phyloP scores from a whole-genome alignment of 1,284 basidiomycete genomes.

The Bondarzewia mesenterica region DNA sequence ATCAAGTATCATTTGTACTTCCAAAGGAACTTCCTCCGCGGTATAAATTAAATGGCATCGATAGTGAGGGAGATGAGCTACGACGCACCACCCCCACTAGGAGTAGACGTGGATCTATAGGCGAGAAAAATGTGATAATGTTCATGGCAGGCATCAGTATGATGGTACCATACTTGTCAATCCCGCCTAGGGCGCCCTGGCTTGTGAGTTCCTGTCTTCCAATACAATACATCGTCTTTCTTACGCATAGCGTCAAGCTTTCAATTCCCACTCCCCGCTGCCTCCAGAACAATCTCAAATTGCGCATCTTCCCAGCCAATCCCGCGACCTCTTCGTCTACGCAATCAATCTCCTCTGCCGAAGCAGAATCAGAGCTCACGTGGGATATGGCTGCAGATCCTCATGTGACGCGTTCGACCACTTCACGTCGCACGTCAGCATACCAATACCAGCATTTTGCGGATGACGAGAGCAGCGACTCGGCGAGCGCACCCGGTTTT shows the following conservation, averaged over 20 bases:
- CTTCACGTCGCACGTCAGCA: constrained; percentile 39
- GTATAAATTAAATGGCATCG: constrained; percentile 12
- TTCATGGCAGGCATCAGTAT: constrained; percentile 75
- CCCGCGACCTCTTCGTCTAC: constrained; percentile 47
- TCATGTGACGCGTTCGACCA: constrained; percentile 51
- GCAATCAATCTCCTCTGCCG: constrained; percentile 67
- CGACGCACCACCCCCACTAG: constrained; percentile 23
- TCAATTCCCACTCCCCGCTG: constrained; percentile 70
- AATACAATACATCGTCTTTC: background rate
- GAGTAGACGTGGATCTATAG: constrained; percentile 43
- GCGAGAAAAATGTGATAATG: constrained; percentile 48
- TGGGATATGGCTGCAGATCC: constrained; percentile 78
- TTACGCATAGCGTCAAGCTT: constrained; percentile 34
- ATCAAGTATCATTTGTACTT: constrained; percentile 66
- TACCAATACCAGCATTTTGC: constrained; percentile 62
- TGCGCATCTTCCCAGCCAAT: constrained; percentile 60
- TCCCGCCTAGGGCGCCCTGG: constrained; percentile 62
- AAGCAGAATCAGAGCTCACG: constrained; percentile 44
- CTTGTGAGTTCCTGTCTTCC: constrained; percentile 37
- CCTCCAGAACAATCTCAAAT: constrained; percentile 63
- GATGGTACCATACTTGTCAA: constrained; percentile 60
- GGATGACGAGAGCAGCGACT: constrained; percentile 75
- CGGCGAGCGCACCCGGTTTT: constrained; percentile 43
- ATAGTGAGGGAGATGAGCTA: constrained; percentile 25
- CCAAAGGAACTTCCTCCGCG: constrained; percentile 62